Percentiles rank a stretch among this genome's conserved stretches.
Conservation (phyloP, 2,329 filamentous ascomycete genomes). For the Diaporthe caulivora region DNA sequence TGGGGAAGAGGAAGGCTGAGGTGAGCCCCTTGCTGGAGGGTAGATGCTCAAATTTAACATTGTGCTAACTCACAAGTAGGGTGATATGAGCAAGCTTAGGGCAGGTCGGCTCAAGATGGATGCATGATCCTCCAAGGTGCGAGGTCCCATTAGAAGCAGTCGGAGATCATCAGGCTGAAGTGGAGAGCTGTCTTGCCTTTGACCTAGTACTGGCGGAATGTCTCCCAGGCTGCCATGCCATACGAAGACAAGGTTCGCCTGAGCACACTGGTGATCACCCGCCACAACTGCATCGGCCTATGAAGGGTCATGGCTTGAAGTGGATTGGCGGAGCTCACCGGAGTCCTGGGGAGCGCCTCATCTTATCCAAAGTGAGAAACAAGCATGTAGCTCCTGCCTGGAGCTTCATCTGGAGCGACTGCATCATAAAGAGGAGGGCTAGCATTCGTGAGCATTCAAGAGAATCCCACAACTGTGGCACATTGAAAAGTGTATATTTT, state of each 20-base stretch:
- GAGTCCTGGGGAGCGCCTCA: no score
- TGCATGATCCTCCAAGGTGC: background rate
- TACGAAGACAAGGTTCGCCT: no score
- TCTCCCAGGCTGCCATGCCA: background rate
- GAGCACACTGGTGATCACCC: background rate
- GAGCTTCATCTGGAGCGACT: background rate
- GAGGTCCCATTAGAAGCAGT: background rate
- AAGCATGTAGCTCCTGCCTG: background rate
- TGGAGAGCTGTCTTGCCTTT: background rate
- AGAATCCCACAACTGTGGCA: background rate
- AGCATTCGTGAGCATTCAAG: background rate
- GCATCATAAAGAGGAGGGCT: background rate
- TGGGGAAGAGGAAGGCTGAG: conserved; percentile 83
- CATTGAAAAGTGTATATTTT: background rate
- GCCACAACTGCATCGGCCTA: no score
- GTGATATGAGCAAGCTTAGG: conserved; percentile 32
- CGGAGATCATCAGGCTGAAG: background rate
- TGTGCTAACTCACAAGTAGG: conserved; percentile 30
- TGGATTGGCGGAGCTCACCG: background rate
- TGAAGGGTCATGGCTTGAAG: background rate
- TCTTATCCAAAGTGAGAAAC: background rate
- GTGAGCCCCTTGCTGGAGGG: conserved; percentile 52
- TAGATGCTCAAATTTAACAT: background rate
- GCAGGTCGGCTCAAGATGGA: conserved; percentile 38
- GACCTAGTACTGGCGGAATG: background rate